Base-by-base conservation (phyloP, 1,284 basidiomycete species). In the Neolentinus lepideus region DNA sequence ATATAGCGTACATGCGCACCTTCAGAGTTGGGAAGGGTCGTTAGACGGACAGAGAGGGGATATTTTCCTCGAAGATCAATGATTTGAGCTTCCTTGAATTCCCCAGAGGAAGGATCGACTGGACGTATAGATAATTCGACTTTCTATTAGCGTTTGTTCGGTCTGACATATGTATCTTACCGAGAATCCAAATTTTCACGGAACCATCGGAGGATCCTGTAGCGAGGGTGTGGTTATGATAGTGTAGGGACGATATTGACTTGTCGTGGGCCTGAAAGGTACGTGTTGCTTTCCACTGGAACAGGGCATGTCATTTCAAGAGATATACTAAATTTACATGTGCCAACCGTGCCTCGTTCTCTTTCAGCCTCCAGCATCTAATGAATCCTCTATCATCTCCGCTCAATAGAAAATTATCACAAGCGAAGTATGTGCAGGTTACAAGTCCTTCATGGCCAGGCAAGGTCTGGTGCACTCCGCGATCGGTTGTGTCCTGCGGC, bases 181-280 rank as follows among this genome's bases (percentile, higher is more conserved):
- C 65, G 59, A 14, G 58, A 48, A 48, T 68, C 91, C 90, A 96
- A 16, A 92, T 71, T 67, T 87, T 90, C 45, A 94, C 75, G 1
- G 71, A 70, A 0, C 84, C 82, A 66, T 96, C 92, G 0, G 92
- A 94, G 27, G 88, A 84, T 1, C 90, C 93, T 1, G 90, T 90
- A 2, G 86, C 75, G 4, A 94, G 60, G 36, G 74, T 72, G 29
- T 73, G 64, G 52, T 67, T 71, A 56, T 73, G 69, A 2, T 77
- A 71, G 43, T 76, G 79, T 1, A 94, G 64, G 6, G 82, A 75
- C 21, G 88, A 88, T n/a, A 94, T 78, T 1, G 86, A 74, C 55
- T 82, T 79, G 22, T 69, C 60, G 69, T 95, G 92, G 3, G 87
- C 90, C 59, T 80, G 71, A 11, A 79, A 60, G 19, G 66, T 71